These are phyloP conservation scores for Clavaria fumosa DNA, from an alignment of 768 basidiomycete genomes.

Conservation along the genomic window DNA sequence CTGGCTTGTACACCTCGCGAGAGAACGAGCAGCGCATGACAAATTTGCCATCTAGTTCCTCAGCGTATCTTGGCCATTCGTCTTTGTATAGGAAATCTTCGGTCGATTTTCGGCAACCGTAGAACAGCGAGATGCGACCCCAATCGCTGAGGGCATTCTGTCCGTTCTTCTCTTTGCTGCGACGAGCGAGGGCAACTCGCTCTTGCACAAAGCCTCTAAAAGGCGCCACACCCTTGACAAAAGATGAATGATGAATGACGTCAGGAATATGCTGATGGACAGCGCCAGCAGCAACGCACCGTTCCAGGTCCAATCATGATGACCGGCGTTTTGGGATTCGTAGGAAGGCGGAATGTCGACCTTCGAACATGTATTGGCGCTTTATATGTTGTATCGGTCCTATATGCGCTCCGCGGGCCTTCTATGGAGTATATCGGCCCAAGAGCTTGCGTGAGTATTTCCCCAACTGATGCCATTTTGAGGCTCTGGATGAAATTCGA, in stretches of 20 bases:
- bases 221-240: conserved; percentile 80
- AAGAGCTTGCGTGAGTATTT: conserved; percentile 29
- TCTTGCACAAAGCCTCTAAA: conserved; percentile 99
- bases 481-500: conserved; percentile 94
- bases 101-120: conserved; percentile 79
- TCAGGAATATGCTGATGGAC: background rate
- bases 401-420: conserved; percentile 82
- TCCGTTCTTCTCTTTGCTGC: conserved; percentile 91
- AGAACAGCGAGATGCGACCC: conserved; percentile 91
- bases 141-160: conserved; percentile 86
- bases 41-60: conserved; percentile 87
- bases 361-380: conserved; percentile 89
- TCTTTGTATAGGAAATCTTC: conserved; percentile 92
- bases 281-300: too few species aligned
- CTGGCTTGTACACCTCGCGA: conserved; percentile 76
- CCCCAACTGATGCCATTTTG: conserved; percentile 55
- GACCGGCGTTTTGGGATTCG: conserved; percentile 94
- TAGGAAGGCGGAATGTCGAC: conserved; percentile 93
- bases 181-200: conserved; percentile 88
- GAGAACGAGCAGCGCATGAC: conserved; percentile 82
- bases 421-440: conserved; percentile 70
- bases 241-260: conserved; percentile 4
- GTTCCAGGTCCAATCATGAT: conserved; percentile 99
- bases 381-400: conserved; percentile 54
- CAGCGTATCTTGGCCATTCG: conserved; percentile 82